These are phyloP conservation scores for Paracamarosporium sp. DNA, from an alignment of 2,329 filamentous ascomycete species.

Conservation along the genomic window DNA sequence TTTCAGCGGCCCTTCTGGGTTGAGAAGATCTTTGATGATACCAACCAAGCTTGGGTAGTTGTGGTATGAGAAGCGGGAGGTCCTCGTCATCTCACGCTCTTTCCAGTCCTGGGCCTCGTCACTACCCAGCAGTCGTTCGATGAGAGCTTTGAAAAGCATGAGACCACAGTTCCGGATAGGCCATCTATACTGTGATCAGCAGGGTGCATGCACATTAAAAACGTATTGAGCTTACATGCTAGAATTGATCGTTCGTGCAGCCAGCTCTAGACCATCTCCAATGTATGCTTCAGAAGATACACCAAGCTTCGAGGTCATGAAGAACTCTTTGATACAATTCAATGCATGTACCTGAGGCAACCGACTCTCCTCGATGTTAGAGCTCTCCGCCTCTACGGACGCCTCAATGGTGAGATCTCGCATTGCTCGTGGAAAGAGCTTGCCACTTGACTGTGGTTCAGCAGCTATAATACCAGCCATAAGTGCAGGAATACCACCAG, in stretches of 20 bases:
- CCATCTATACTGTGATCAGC: slow-evolving; percentile 65
- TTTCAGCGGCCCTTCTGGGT: slow-evolving; percentile 34
- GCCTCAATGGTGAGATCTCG: slow-evolving; percentile 67
- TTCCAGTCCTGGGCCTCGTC: slow-evolving; percentile 69
- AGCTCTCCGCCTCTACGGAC: slow-evolving; percentile 59
- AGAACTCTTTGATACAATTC: slow-evolving; percentile 91
- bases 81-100: slow-evolving; percentile 48
- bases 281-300: slow-evolving; percentile 77
- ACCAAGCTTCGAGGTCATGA: slow-evolving; percentile 80
- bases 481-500: slow-evolving; percentile 88
- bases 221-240: slow-evolving; percentile 65
- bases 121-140: slow-evolving; percentile 79
- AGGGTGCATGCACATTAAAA: background rate
- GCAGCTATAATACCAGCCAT: slow-evolving; percentile 81
- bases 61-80: slow-evolving; percentile 70
- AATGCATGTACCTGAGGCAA: slow-evolving; percentile 93
- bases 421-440: slow-evolving; percentile 70
- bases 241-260: slow-evolving; percentile 78
- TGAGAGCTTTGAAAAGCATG: slow-evolving; percentile 84
- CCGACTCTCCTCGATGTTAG: slow-evolving; percentile 62
- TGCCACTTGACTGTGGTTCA: slow-evolving; percentile 62
- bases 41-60: slow-evolving; percentile 70
- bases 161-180: slow-evolving; percentile 92
- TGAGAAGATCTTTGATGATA: slow-evolving; percentile 69
- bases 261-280: slow-evolving; percentile 76